These are phyloP conservation scores for Metarhizium humberi DNA, from an alignment of 2,329 filamentous ascomycete species.

Conservation along the genomic window DNA sequence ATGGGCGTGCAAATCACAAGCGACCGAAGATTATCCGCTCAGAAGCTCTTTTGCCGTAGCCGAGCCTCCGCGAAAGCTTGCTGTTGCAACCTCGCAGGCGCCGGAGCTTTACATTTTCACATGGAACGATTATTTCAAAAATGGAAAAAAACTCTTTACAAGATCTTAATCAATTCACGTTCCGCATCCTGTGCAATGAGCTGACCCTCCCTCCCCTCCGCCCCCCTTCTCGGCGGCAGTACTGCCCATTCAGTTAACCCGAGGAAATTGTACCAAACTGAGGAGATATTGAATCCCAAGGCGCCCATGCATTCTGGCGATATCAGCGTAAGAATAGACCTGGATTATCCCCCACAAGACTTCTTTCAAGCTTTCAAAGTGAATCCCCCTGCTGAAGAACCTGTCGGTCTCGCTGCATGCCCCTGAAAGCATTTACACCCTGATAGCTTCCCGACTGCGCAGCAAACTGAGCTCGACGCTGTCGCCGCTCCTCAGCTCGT, in stretches of 20 bases:
- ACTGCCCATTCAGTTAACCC: not conserved
- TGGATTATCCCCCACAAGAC: not conserved
- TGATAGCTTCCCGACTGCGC: constrained; percentile 10
- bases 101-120: not conserved
- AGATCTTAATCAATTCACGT: not conserved
- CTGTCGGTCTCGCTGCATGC: constrained; percentile 4
- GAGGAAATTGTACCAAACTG: not conserved
- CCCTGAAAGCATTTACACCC: constrained; percentile 18
- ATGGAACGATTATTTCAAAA: not conserved
- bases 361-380: not conserved
- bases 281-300: not conserved
- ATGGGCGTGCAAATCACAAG: constrained; percentile 11
- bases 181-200: no score
- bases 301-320: not conserved
- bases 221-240: no score
- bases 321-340: not conserved
- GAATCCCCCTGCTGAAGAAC: no score
- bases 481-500: constrained; percentile 1
- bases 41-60: constrained; percentile 7
- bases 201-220: no score
- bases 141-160: not conserved
- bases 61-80: not conserved
- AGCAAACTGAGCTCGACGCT: constrained; percentile 3
- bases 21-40: constrained; percentile 19
- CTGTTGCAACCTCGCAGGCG: not conserved